Evolutionary conservation across 2,329 filamentous ascomycete species (phyloP), one percentile per base, ranked within the genome.

Genomic region (Penicillium sp.): DNA sequence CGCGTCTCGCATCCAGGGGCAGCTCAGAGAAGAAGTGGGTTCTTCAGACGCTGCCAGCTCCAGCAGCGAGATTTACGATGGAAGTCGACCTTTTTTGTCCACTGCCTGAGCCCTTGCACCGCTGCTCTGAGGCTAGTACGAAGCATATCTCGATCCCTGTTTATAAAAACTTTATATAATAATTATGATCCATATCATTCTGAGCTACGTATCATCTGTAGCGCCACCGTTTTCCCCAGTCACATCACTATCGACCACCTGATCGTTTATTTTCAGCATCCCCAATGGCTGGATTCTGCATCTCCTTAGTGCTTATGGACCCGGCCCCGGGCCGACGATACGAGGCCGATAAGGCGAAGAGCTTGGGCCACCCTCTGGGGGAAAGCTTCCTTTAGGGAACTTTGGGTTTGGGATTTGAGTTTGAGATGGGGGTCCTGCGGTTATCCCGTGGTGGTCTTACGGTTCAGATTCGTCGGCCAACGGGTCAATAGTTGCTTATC

Each of bases 1-100:
- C 64, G 93, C 94, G 6, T 81, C 77, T 55, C 75, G 80, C 40
- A 83, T 91, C 8, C 78, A 93, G 28, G 73, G 75, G 26, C 62
- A 71, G 26, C 65, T 76, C 48, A 61, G 30, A 16, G 51, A 57
- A 30, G 40, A 49, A 26, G 26, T 26, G 14, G 16, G 43, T 14
- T 13, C 48, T 40, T 13, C 35, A 25, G 16, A n/a, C 13, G 22
- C 35, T n/a, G 35, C 45, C 26, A 10, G 26, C 13, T 6, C 3
- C 7, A 48, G 11, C 26, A 11, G 6, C 22, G 7, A n/a, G 26
- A n/a, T 26, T 19, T 30, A 22, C n/a, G 51, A 40, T 13, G 35
- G 26, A 3, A 35, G n/a, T 30, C 28, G 16, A 16, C 30, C n/a
- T 51, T 10, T 35, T 14, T 51, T 30, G 13, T 30, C 5, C 2